Percentiles rank a stretch among this genome's conserved stretches.
phyloP scores from a whole-genome alignment of 2,329 filamentous ascomycete species.

The Microdochium paspali region DNA sequence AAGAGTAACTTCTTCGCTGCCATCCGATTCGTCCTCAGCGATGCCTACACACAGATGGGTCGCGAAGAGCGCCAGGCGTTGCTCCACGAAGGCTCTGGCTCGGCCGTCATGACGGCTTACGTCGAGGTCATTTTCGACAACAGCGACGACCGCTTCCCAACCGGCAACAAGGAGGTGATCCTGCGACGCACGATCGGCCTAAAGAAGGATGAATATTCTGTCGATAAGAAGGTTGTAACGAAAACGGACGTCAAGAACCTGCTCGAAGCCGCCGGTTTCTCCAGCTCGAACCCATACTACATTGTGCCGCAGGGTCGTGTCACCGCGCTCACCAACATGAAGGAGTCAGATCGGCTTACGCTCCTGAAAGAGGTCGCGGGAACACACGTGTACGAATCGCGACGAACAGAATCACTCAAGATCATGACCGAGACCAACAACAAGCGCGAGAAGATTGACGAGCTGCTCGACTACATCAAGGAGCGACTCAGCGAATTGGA shows the following conservation, averaged over 20 bases:
- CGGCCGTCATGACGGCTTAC: constrained; percentile 98
- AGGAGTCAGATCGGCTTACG: constrained; percentile 82
- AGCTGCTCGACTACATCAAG: constrained; percentile 83
- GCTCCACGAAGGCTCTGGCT: constrained; percentile 95
- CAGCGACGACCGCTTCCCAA: constrained; percentile 88
- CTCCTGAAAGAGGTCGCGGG: constrained; percentile 96
- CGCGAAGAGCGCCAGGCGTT: constrained; percentile 92
- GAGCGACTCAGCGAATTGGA: constrained; percentile 83
- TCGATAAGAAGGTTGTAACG: constrained; percentile 93
- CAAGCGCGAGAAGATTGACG: constrained; percentile 90
- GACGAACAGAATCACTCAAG: constrained; percentile 83
- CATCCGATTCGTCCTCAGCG: constrained; percentile 95
- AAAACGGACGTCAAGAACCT: constrained; percentile 93
- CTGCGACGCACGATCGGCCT: constrained; percentile 89
- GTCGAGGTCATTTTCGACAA: constrained; percentile 99
- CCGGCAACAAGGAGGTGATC: constrained; percentile 81
- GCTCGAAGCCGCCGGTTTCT: constrained; percentile 92
- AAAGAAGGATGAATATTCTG: constrained; percentile 97
- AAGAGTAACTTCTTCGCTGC: constrained; percentile 99
- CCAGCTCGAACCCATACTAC: constrained; percentile 95
- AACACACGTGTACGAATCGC: constrained; percentile 92
- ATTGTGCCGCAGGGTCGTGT: constrained; percentile 97
- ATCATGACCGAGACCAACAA: constrained; percentile 96
- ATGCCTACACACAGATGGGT: constrained; percentile 93
- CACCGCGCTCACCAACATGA: constrained; percentile 96